Conservation (phyloP, 352 stramenopile species). For the Discostella stelligera region DNA sequence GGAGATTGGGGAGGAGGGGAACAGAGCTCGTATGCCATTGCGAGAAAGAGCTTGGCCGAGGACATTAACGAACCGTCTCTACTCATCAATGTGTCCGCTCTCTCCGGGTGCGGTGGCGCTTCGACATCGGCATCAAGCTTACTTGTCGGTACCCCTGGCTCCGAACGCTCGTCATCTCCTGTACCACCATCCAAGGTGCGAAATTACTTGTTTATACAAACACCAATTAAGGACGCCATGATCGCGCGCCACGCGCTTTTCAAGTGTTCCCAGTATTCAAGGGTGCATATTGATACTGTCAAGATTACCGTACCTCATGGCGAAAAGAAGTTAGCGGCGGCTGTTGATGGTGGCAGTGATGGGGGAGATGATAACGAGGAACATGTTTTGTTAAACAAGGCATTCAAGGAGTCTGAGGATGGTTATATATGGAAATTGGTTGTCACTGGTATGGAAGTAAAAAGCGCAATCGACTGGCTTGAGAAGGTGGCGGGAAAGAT, state of each 20-base stretch:
- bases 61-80: conserved; percentile 15
- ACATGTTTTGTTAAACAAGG: conserved; percentile 42
- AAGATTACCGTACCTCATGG: conserved; percentile 31
- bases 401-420: conserved; percentile 61
- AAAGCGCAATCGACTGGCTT: conserved; percentile 65
- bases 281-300: conserved; percentile 52
- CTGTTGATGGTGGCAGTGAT: not conserved
- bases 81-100: conserved; percentile 23
- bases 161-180: conserved; percentile 32
- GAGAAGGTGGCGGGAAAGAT: conserved; percentile 48
- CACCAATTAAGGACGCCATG: conserved; percentile 68
- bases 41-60: conserved; percentile 35
- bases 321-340: not conserved
- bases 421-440: conserved; percentile 76
- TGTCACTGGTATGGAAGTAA: conserved; percentile 60
- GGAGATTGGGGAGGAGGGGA: conserved; percentile 17
- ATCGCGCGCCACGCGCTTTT: conserved; percentile 57
- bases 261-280: conserved; percentile 60
- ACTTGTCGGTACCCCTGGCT: conserved; percentile 24
- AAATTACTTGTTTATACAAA: conserved; percentile 78
- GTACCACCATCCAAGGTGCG: conserved; percentile 26
- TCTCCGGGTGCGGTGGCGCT: not conserved
- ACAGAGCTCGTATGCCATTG: conserved; percentile 64
- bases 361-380: conserved; percentile 28
- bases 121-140: conserved; percentile 7